Conservation (phyloP, 306 rosid species). For the Dalbergia oliveri region DNA sequence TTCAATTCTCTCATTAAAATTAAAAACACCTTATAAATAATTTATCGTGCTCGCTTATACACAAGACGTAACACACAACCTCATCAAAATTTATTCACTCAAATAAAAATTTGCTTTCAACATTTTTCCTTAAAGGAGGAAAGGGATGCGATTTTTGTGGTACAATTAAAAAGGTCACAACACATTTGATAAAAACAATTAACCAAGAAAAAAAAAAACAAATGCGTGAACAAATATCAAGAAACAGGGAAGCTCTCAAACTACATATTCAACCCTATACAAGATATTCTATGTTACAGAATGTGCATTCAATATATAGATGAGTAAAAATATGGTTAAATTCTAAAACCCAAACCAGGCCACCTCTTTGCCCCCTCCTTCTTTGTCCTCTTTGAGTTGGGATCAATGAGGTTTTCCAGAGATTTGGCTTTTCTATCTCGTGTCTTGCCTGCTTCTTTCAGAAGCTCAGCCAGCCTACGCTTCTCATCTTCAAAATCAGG, state of each 20-base stretch:
- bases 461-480: constrained; percentile 85
- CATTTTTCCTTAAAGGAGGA: constrained; percentile 45
- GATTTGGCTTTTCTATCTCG: constrained; percentile 94
- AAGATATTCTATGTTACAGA: constrained; percentile 90
- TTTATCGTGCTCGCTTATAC: not conserved
- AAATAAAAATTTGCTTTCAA: constrained; percentile 60
- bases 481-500: constrained; percentile 97
- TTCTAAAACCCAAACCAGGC: constrained; percentile 96
- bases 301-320: constrained; percentile 60
- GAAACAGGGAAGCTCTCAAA: constrained; percentile 71
- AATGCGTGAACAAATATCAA: constrained; percentile 58
- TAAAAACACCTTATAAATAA: too few species aligned
- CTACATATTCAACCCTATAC: constrained; percentile 82
- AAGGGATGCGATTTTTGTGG: constrained; percentile 43
- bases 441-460: constrained; percentile 98
- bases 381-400: constrained; percentile 90
- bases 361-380: constrained; percentile 90
- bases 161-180: constrained; percentile 76
- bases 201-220: constrained; percentile 47
- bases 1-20: too few species aligned
- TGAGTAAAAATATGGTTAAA: constrained; percentile 55
- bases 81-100: constrained; percentile 69
- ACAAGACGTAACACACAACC: constrained; percentile 43
- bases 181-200: constrained; percentile 71
- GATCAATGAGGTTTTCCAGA: constrained; percentile 94